Base-by-base conservation (phyloP, 2,329 filamentous ascomycete species). In the Trichophaea hybrida region DNA sequence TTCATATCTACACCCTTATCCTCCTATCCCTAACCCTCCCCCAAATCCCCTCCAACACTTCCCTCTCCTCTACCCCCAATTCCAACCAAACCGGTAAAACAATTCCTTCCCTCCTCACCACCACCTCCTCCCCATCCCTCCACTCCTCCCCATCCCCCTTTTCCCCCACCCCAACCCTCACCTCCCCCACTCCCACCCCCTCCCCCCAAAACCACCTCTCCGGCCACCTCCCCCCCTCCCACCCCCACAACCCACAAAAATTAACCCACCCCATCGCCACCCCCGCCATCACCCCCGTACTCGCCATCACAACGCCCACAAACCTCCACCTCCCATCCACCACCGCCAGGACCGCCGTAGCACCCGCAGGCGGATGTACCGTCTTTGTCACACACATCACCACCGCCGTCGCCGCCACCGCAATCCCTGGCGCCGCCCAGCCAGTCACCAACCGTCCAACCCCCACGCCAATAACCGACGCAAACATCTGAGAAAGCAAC, bases 281-380 rank as follows among this genome's bases (percentile, higher is more conserved):
- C 0, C 84, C 83, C 32, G 88, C 72, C 1, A 90, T 72, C 0
- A 83, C 84, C 0, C 85, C 89, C 6, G 85, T 85, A 4, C 86
- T 85, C 0, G 84, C 85, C 40, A 84, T 57, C 15, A 87, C 75
- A 5, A 86, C 72, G 0, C 75, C 7, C 82, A 75, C 68, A 84
- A 79, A 1, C 88, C 72, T 63, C 89, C 88, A 68, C 88, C 87
- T 60, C 1, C 76, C 72, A 60, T 82, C 80, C 1, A 81, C 75
- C 0, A 84, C 82, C 0, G 84, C 83, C 32, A 89, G 72, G 1
- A 90, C 72, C 0, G 84, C 85, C 0, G 85, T 89, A 6, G 85
- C 85, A 4, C 86, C 85, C 0, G 84, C 85, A 0, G 85, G 86
- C 0, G 85, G 85, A 65, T 89, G 84, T 0, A 86, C 76, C 0